Conservation (phyloP, 2,329 filamentous ascomycete species). For the Colletotrichum sp. region DNA sequence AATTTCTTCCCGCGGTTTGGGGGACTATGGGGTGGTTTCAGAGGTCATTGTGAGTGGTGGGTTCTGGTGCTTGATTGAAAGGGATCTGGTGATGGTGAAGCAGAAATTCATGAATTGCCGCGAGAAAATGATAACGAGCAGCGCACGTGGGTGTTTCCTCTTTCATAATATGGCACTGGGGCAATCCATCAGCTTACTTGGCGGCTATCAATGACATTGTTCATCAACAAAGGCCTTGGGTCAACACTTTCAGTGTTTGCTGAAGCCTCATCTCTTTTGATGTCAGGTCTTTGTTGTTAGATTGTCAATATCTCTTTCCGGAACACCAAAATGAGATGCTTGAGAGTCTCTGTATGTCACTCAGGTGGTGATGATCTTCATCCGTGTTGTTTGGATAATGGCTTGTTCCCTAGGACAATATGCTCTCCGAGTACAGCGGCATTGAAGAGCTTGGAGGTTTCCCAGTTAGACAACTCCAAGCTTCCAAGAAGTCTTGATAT, state of each 20-base stretch:
- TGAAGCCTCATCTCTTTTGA: neutral
- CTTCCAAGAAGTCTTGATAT: neutral
- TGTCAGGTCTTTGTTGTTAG: rapidly evolving
- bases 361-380: neutral
- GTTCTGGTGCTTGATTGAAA: neutral
- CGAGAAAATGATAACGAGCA: rapidly evolving
- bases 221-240: neutral
- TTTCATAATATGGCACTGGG: rapidly evolving
- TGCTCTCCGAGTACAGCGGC: neutral
- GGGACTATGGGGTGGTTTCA: rapidly evolving
- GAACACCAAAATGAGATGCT: rapidly evolving
- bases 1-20: rapidly evolving
- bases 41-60: rapidly evolving
- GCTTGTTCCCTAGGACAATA: neutral
- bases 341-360: rapidly evolving
- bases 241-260: rapidly evolving
- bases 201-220: neutral
- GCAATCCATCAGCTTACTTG: neutral
- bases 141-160: neutral
- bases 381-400: neutral
- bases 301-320: neutral
- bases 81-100: neutral
- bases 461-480: neutral
- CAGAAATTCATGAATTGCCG: neutral
- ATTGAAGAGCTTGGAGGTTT: neutral